Conservation (phyloP, 176 grass and related monocot genomes). For the Elymus sibiricus region DNA sequence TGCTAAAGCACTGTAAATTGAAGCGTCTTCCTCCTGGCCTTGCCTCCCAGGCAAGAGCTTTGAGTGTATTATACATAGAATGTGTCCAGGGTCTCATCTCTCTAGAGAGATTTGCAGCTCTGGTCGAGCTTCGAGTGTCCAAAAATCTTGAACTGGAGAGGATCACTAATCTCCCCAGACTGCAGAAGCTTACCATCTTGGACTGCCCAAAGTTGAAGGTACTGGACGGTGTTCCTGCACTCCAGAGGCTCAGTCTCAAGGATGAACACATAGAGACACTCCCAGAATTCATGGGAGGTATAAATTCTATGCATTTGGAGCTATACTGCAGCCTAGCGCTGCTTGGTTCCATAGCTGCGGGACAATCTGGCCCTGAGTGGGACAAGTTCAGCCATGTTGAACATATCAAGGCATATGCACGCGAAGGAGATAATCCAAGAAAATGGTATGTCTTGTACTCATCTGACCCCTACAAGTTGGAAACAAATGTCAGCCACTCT, state of each 20-base stretch:
- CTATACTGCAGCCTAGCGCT: neutral
- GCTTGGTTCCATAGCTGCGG: neutral
- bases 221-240: neutral
- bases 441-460: neutral
- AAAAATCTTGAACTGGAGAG: neutral
- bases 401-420: neutral
- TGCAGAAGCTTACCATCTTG: neutral
- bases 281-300: neutral
- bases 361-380: neutral
- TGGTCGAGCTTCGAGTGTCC: neutral
- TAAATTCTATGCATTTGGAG: neutral
- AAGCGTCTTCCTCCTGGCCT: conserved; percentile 8
- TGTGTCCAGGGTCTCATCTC: neutral
- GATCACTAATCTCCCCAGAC: neutral
- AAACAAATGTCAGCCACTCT: neutral
- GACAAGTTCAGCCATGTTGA: neutral
- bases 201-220: neutral
- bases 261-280: neutral
- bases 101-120: neutral
- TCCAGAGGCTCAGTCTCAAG: neutral
- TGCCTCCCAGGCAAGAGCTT: neutral
- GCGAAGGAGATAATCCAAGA: neutral
- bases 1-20: neutral
- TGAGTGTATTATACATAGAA: neutral
- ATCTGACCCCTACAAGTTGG: neutral